These are phyloP conservation scores for Talaromyces stipitatus DNA, from an alignment of 495 filamentous ascomycete genomes.

Conservation along the genomic window DNA sequence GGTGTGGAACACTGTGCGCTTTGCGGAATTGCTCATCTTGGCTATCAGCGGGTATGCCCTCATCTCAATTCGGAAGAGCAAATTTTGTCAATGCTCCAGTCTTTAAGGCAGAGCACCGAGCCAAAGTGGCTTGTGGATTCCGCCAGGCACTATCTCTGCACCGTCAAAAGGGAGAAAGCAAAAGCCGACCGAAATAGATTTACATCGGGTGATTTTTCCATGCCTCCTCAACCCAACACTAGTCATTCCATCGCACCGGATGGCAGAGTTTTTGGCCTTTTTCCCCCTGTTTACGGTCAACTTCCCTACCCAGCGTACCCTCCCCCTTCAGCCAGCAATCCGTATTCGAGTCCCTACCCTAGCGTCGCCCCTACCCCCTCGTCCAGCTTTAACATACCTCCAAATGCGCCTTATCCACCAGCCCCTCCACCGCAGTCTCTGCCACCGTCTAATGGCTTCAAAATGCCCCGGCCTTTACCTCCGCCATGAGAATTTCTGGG, in stretches of 20 bases:
- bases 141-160: conserved; percentile 49
- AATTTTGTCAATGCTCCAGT: conserved; percentile 50
- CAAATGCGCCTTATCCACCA: background rate
- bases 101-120: conserved; percentile 51
- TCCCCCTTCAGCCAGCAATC: background rate
- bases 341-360: background rate
- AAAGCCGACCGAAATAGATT: conserved; percentile 6
- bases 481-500: background rate
- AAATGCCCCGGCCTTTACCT: background rate
- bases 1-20: conserved; percentile 57
- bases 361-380: background rate
- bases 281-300: background rate
- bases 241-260: background rate
- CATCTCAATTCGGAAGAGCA: conserved; percentile 51
- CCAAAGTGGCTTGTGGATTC: conserved; percentile 36
- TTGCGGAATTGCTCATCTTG: conserved; percentile 62
- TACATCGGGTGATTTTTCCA: background rate
- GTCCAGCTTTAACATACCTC: background rate
- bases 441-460: background rate
- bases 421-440: background rate
- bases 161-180: conserved; percentile 32
- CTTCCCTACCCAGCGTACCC: no score
- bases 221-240: background rate
- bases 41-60: conserved; percentile 47
- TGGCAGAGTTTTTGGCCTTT: background rate